Percentiles rank a stretch among this genome's conserved stretches.
These are phyloP conservation scores for Cenchrus fungigraminus DNA, from an alignment of 176 grass and related monocot genomes.

Conservation along the genomic window DNA sequence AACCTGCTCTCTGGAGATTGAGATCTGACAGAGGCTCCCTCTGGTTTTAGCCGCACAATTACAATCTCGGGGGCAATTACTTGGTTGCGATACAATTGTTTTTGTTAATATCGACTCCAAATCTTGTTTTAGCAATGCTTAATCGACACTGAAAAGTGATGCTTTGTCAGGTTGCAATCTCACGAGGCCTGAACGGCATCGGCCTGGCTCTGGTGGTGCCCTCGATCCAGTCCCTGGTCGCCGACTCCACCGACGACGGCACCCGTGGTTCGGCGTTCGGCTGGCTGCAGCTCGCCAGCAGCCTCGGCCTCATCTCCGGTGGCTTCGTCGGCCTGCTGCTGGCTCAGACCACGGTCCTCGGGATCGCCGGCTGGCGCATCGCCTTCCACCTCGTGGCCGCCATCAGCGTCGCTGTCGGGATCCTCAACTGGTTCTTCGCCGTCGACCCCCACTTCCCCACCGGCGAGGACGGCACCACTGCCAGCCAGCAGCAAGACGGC, in stretches of 20 bases:
- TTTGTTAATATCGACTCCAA: constrained; percentile 16
- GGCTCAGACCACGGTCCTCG: constrained; percentile 73
- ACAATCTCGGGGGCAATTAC: background rate
- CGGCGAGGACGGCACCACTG: background rate
- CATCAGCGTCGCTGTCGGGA: constrained; percentile 65
- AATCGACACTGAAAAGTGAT: background rate
- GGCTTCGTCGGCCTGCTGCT: constrained; percentile 60
- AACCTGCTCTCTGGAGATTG: background rate
- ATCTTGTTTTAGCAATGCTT: background rate
- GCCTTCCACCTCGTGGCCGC: constrained; percentile 76
- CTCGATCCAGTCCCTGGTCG: constrained; percentile 80
- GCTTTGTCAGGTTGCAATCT: constrained; percentile 64
- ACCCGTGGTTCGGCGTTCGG: constrained; percentile 80
- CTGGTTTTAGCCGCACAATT: background rate
- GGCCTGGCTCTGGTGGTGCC: constrained; percentile 82
- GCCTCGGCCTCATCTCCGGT: constrained; percentile 75
- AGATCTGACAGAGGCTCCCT: background rate
- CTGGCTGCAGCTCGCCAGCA: constrained; percentile 74
- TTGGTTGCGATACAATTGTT: background rate
- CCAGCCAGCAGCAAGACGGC: background rate
- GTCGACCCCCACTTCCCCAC: constrained; percentile 55
- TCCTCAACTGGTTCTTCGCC: constrained; percentile 53
- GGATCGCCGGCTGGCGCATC: constrained; percentile 77
- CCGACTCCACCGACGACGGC: constrained; percentile 75
- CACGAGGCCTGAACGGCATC: constrained; percentile 82